A percentile compares a stretch with the other conserved stretches of the same genome.
Conservation (phyloP, 768 basidiomycete genomes). For the Tubosaeta sp. region DNA sequence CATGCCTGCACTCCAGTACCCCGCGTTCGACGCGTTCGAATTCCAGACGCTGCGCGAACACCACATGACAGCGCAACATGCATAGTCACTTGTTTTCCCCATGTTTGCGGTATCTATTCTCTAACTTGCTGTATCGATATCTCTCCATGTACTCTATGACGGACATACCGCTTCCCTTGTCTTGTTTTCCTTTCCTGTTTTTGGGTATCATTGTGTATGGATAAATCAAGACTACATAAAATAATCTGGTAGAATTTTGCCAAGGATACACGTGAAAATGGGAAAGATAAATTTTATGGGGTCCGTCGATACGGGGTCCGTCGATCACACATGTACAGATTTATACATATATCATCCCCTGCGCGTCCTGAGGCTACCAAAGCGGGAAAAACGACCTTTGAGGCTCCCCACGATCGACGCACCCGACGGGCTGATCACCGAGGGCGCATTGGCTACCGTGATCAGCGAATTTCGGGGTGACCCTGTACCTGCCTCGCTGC, state of each 20-base stretch:
- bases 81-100: conserved; percentile 7
- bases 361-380: conserved; percentile 65
- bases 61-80: conserved; percentile 19
- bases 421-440: conserved; percentile 37
- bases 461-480: conserved; percentile 76
- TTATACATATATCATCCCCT: conserved; percentile 16
- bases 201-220: conserved; percentile 16
- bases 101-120: conserved; percentile 13
- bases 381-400: conserved; percentile 69
- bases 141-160: conserved; percentile 7
- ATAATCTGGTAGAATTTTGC: not conserved
- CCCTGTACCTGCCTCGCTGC: conserved; percentile 38
- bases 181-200: conserved; percentile 13
- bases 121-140: conserved; percentile 30
- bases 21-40: conserved; percentile 31
- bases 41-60: conserved; percentile 32
- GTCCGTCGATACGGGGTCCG: not conserved
- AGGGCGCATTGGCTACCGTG: conserved; percentile 55
- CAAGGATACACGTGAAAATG: not conserved
- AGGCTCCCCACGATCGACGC: conserved; percentile 63
- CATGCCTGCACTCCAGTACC: conserved; percentile 11
- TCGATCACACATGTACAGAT: not conserved
- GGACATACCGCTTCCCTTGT: conserved; percentile 6
- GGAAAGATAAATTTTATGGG: too few species aligned
- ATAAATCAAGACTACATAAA: not conserved